phyloP scores from a whole-genome alignment of 2,329 filamentous ascomycete genomes.

The Ceratocystis papillata region DNA sequence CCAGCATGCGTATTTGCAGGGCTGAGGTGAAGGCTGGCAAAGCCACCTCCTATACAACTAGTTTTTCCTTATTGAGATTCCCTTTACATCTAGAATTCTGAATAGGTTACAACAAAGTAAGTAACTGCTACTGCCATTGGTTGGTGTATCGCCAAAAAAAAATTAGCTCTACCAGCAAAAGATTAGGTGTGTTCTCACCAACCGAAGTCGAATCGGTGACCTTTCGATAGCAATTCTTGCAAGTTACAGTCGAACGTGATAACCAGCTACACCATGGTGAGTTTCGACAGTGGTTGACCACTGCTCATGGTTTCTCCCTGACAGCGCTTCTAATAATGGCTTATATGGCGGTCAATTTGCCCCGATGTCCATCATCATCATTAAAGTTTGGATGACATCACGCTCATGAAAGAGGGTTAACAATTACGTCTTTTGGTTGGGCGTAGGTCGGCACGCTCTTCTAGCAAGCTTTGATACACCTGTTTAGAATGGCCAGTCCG shows the following conservation, averaged over 20 bases:
- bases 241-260: constrained; percentile 25
- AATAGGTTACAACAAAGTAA: constrained; percentile 23
- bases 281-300: constrained; percentile 23
- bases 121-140: too few species aligned
- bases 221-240: constrained; percentile 22
- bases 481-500: neutral
- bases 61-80: neutral
- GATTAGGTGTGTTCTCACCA: constrained; percentile 27
- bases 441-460: too few species aligned
- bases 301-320: constrained; percentile 17
- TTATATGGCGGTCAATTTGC: constrained; percentile 2
- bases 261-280: constrained; percentile 25
- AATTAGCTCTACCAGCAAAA: constrained; percentile 28
- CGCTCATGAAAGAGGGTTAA: too few species aligned
- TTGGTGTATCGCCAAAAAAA: constrained; percentile 23
- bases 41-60: constrained; percentile 11
- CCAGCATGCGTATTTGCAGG: constrained; percentile 6
- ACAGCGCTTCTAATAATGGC: neutral
- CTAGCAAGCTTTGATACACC: too few species aligned
- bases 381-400: too few species aligned
- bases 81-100: neutral
- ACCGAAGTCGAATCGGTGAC: constrained; percentile 24
- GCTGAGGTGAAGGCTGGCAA: constrained; percentile 8
- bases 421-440: too few species aligned
- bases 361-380: too few species aligned